Evolutionary conservation across 441 rosid genomes (phyloP), one percentile per base, ranked within the genome.

Genomic region (Eruca vesicaria): DNA sequence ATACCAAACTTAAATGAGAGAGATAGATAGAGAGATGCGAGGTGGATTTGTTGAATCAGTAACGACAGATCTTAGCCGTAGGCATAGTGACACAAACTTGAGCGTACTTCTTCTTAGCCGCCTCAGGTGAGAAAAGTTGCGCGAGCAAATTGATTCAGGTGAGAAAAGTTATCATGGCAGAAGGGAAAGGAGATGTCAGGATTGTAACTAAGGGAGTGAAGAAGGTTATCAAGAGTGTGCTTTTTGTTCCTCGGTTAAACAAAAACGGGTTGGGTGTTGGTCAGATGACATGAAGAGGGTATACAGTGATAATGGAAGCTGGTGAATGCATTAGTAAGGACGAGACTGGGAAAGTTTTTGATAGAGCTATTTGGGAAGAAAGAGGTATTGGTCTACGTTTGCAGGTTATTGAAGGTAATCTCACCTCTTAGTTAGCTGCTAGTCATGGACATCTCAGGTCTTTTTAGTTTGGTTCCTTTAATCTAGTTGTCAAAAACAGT

Each of bases 1-100:
- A 77, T 31, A 59, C 76, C 76, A 71, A 65, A n/a, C n/a, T n/a
- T 23, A 23, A 23, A 23, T 23, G 38, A 55, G 61, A 76, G 33
- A n/a, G n/a, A n/a, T n/a, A n/a, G n/a, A n/a, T n/a, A n/a, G n/a
- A 69, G 74, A 62, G 19, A 76, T 71, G 55, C 14, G 6, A 50
- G 63, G 43, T 26, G 18, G 56, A 1, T 63, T 5, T 62, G n/a
- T 43, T 55, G 38, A 70, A 76, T 90, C 95, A 90, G 32, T 90
- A 87, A 82, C 14, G 93, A 78, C 99, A 95, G 78, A 95, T 57
- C 28, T 70, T 81, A 69, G 99, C 98, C 2, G 99, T 92, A 5
- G 98, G 98, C 92, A 86, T 95, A 7, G 97, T 85, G 64, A 95
- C 96, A 74, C 98, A 92, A n/a, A 95, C 31, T 60, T 89, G 85